Percentiles rank a stretch among this genome's conserved stretches.
Evolutionary conservation across 2,329 filamentous ascomycete species (phyloP).

Genomic region (Trichoderma koningii): DNA sequence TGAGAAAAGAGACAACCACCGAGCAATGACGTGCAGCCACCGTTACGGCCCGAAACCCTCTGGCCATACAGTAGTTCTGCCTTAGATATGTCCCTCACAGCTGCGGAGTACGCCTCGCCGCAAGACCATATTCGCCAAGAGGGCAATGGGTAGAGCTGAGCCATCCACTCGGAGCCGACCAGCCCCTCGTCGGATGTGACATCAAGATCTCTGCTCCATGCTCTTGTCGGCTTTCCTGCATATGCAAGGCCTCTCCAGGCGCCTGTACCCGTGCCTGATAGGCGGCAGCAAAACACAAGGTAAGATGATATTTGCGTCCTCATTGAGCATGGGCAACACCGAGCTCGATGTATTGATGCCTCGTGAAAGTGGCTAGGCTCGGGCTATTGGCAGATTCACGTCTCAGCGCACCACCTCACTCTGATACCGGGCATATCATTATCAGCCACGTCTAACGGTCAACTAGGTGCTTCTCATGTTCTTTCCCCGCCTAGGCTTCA

Average conservation of each 20-base stretch:
- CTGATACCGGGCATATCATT: constrained; percentile 4
- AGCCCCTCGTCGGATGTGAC: constrained; percentile 21
- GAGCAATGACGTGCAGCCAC: constrained; percentile 14
- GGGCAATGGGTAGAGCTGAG: neutral
- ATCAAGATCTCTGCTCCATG: constrained; percentile 23
- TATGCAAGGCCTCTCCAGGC: constrained; percentile 11
- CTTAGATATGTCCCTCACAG: neutral
- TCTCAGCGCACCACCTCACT: neutral
- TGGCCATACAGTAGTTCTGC: neutral
- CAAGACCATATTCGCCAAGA: neutral
- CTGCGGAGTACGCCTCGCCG: neutral
- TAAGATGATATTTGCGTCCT: neutral
- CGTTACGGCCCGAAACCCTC: constrained; percentile 8
- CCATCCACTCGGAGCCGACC: constrained; percentile 1
- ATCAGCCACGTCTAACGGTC: constrained; percentile 14
- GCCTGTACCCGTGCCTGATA: constrained; percentile 11
- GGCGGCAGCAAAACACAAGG: neutral
- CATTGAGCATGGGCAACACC: neutral
- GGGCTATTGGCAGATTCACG: neutral
- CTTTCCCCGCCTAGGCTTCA: neutral
- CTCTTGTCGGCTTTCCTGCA: constrained; percentile 4
- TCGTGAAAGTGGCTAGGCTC: constrained; percentile 7
- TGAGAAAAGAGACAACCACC: neutral
- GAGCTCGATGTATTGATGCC: constrained; percentile 4
- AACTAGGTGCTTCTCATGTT: neutral